Conservation (phyloP, 169 alveolate species). For the Babesia ovis region DNA sequence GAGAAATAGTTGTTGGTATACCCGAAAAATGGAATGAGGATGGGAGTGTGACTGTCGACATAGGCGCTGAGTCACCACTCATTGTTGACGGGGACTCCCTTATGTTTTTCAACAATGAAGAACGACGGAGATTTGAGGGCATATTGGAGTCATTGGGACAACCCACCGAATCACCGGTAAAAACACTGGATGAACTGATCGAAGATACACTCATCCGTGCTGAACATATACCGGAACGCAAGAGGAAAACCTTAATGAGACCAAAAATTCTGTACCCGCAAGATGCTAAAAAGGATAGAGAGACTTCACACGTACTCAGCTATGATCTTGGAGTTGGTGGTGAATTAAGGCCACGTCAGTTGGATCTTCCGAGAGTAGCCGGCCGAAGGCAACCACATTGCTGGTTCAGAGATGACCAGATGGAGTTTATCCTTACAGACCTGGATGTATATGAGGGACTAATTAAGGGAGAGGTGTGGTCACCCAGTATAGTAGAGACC, state of each 20-base stretch:
- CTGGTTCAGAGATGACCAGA: slow-evolving; percentile 45
- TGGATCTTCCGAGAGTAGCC: slow-evolving; percentile 1
- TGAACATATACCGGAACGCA: slow-evolving; percentile 40
- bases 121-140: slow-evolving; percentile 18
- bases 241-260: slow-evolving; percentile 31
- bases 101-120: slow-evolving; percentile 32
- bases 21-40: slow-evolving; percentile 52
- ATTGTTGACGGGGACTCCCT: slow-evolving; percentile 45
- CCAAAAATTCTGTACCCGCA: slow-evolving; percentile 46
- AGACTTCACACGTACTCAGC: slow-evolving; percentile 1
- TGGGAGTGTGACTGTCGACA: slow-evolving; percentile 61
- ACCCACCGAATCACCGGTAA: neutral
- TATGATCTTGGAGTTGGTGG: slow-evolving; percentile 60
- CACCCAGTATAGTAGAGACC: slow-evolving; percentile 48
- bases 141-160: slow-evolving; percentile 11
- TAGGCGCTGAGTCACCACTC: slow-evolving; percentile 54
- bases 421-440: slow-evolving; percentile 62
- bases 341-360: slow-evolving; percentile 50
- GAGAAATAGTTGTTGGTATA: slow-evolving; percentile 54
- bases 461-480: slow-evolving; percentile 54
- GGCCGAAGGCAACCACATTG: slow-evolving; percentile 39
- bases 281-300: slow-evolving; percentile 31
- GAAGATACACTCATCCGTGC: slow-evolving; percentile 36
- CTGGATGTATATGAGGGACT: slow-evolving; percentile 18
- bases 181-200: slow-evolving; percentile 27